phyloP scores from a whole-genome alignment of 768 basidiomycete species.

The Boletus sensibilis region DNA sequence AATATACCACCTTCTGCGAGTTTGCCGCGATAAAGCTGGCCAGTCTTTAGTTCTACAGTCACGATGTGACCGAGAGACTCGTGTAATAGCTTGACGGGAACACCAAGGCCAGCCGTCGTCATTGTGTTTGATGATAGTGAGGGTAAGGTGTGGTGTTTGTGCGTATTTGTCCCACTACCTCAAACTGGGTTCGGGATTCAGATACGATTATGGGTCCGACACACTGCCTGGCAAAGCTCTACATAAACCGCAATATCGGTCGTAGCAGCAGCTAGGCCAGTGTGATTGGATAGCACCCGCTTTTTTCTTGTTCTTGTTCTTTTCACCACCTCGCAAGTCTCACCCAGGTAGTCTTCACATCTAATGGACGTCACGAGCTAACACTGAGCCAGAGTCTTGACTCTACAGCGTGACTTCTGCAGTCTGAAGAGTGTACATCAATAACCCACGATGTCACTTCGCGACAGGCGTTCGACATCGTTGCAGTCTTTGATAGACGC shows the following conservation, averaged over 20 bases:
- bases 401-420: background rate
- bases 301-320: background rate
- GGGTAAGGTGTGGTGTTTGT: conserved; percentile 17
- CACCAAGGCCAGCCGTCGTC: conserved; percentile 70
- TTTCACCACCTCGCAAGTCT: background rate
- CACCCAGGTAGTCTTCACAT: background rate
- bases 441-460: conserved; percentile 18
- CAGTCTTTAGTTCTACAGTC: conserved; percentile 97
- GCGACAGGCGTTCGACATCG: conserved; percentile 18
- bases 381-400: background rate
- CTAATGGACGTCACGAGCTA: background rate
- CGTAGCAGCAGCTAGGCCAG: background rate
- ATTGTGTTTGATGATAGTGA: conserved; percentile 23
- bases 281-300: too few relatives aligned
- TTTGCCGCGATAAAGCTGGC: conserved; percentile 95
- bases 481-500: conserved; percentile 18
- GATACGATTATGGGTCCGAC: background rate
- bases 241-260: background rate
- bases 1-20: conserved; percentile 76
- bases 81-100: conserved; percentile 94
- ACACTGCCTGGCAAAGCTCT: background rate
- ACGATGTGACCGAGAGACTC: conserved; percentile 96
- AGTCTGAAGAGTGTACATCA: background rate
- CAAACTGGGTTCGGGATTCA: background rate
- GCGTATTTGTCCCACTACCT: conserved; percentile 13